These are phyloP conservation scores for Evansstolkia leycettana DNA, from an alignment of 495 filamentous ascomycete species.

Conservation along the genomic window DNA sequence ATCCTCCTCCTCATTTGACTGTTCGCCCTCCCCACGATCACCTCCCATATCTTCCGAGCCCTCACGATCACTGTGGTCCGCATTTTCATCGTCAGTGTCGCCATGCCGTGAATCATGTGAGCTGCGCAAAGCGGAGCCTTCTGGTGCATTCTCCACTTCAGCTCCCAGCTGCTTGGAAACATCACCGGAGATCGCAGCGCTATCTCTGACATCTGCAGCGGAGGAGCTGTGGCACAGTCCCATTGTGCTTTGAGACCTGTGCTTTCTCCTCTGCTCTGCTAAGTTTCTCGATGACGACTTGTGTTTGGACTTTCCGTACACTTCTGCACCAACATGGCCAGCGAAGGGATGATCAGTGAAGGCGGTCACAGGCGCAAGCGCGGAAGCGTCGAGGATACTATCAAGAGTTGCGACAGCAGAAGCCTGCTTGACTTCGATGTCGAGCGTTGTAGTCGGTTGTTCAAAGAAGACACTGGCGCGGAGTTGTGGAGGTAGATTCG, in stretches of 20 bases:
- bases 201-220: slow-evolving; percentile 3
- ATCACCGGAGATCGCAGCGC: slow-evolving; percentile 1
- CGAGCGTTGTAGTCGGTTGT: slow-evolving; percentile 42
- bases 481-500: slow-evolving; percentile 68
- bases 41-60: slow-evolving; percentile 3
- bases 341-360: slow-evolving; percentile 89
- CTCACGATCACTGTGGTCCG: not conserved
- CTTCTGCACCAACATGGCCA: slow-evolving; percentile 54
- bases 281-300: slow-evolving; percentile 13
- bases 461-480: slow-evolving; percentile 89
- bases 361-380: slow-evolving; percentile 79
- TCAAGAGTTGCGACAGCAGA: slow-evolving; percentile 86
- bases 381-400: slow-evolving; percentile 89
- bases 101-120: slow-evolving; percentile 1
- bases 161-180: slow-evolving; percentile 8
- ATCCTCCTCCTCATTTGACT: slow-evolving; percentile 19
- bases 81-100: slow-evolving; percentile 7
- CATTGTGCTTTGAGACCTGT: slow-evolving; percentile 11
- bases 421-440: slow-evolving; percentile 59
- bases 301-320: slow-evolving; percentile 39
- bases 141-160: slow-evolving; percentile 6
- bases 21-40: slow-evolving; percentile 2
- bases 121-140: slow-evolving; percentile 9
- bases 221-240: slow-evolving; percentile 10
- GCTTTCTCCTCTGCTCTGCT: slow-evolving; percentile 11